A percentile compares a stretch with the other conserved stretches of the same genome.
phyloP scores from a whole-genome alignment of 2,329 filamentous ascomycete genomes.

The Aschersonia sp. region DNA sequence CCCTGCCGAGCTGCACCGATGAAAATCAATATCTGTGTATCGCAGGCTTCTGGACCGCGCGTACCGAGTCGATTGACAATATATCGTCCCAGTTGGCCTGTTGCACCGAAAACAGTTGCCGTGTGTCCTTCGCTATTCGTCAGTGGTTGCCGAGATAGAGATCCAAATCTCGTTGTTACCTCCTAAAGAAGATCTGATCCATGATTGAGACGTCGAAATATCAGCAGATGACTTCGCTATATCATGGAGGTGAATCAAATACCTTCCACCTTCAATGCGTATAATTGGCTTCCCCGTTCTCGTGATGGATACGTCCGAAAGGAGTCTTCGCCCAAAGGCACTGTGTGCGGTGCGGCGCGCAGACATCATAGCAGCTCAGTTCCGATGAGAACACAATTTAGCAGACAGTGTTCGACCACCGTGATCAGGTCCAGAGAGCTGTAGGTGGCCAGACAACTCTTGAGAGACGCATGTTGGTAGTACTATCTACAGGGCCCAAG shows the following conservation, averaged over 20 bases:
- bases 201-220: background rate
- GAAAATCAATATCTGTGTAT: background rate
- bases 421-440: too few relatives aligned
- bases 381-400: background rate
- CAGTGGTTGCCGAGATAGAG: conserved; percentile 7
- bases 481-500: background rate
- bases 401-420: background rate
- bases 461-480: too few relatives aligned
- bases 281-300: conserved; percentile 93
- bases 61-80: conserved; percentile 86
- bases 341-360: conserved; percentile 31
- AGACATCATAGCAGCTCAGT: conserved; percentile 25
- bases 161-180: conserved; percentile 35
- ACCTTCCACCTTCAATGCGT: conserved; percentile 81
- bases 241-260: conserved; percentile 4
- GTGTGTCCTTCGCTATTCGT: conserved; percentile 57
- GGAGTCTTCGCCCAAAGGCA: conserved; percentile 33
- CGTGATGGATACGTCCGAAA: conserved; percentile 83
- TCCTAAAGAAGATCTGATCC: conserved; percentile 62
- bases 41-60: conserved; percentile 3
- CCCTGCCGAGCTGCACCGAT: conserved; percentile 59
- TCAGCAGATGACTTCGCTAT: too few relatives aligned
- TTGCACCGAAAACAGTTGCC: conserved; percentile 94
- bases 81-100: conserved; percentile 88
- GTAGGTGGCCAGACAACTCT: too few relatives aligned